Percentiles rank a stretch among this genome's conserved stretches.
Conservation (phyloP, 495 filamentous ascomycete species). For the Lasiosphaeria miniovina region DNA sequence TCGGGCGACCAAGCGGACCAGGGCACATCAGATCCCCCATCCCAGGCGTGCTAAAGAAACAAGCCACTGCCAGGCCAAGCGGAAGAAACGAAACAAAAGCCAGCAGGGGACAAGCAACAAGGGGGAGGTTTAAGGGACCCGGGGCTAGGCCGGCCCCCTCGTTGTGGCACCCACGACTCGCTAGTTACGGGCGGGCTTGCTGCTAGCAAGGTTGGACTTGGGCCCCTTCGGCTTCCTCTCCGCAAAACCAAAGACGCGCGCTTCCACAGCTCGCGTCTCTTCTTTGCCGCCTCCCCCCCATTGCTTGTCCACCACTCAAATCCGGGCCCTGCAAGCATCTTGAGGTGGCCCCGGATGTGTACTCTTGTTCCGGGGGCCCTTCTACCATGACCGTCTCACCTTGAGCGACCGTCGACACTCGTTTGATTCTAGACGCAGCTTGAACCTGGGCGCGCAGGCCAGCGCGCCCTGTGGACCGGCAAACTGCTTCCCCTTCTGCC, state of each 20-base stretch:
- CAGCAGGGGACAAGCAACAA: background rate
- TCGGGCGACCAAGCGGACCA: background rate
- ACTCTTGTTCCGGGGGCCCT: slow-evolving; percentile 24
- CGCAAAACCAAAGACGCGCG: slow-evolving; percentile 36
- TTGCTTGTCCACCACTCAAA: slow-evolving; percentile 32
- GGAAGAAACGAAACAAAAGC: background rate
- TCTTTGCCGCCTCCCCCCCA: slow-evolving; percentile 32
- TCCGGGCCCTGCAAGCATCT: slow-evolving; percentile 24
- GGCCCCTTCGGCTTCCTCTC: slow-evolving; percentile 18
- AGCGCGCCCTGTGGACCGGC: slow-evolving; percentile 3
- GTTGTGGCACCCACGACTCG: too few relatives aligned
- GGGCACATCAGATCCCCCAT: background rate
- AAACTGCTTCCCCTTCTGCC: slow-evolving; percentile 3
- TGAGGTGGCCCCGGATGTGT: slow-evolving; percentile 29
- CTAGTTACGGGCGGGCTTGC: background rate
- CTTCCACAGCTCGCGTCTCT: slow-evolving; percentile 38
- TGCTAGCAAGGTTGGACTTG: slow-evolving; percentile 15
- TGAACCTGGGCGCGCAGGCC: slow-evolving; percentile 3
- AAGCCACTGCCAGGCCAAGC: background rate
- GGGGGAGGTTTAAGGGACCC: slow-evolving; percentile 7
- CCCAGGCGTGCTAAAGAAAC: background rate
- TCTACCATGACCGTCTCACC: slow-evolving; percentile 21
- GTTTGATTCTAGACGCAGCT: slow-evolving; percentile 21
- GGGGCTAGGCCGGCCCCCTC: slow-evolving; percentile 5
- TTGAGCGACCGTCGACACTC: slow-evolving; percentile 21